These are phyloP conservation scores for Fusarium praegraminearum DNA, from an alignment of 2,329 filamentous ascomycete genomes.

Conservation along the genomic window DNA sequence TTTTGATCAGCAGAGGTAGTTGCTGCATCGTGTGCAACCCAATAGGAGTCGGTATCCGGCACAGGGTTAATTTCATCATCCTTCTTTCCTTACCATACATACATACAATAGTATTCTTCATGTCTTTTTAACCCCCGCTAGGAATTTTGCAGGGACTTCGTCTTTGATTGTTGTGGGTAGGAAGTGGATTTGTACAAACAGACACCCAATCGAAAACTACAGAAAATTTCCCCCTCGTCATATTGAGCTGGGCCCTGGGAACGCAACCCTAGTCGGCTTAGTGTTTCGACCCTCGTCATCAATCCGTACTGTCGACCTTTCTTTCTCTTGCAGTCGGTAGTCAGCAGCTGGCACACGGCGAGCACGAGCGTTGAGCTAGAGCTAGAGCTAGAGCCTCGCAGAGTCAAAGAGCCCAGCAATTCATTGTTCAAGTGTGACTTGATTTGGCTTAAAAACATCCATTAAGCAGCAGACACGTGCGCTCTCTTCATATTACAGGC, in stretches of 20 bases:
- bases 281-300: constrained; percentile 38
- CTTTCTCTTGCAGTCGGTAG: constrained; percentile 15
- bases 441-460: constrained; percentile 42
- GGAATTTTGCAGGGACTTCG: constrained; percentile 18
- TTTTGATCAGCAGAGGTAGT: constrained; percentile 10
- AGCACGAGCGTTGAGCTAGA: constrained; percentile 28
- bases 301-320: constrained; percentile 20
- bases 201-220: constrained; percentile 49
- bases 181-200: constrained; percentile 47
- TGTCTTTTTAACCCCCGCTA: constrained; percentile 7
- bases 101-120: background rate
- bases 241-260: constrained; percentile 36
- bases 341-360: constrained; percentile 16
- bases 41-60: constrained; percentile 15
- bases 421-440: constrained; percentile 38
- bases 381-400: background rate
- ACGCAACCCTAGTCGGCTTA: constrained; percentile 43
- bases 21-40: constrained; percentile 15
- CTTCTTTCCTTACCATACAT: constrained; percentile 2
- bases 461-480: constrained; percentile 55
- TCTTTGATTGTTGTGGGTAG: constrained; percentile 45
- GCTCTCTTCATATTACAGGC: constrained; percentile 33
- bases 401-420: constrained; percentile 27
- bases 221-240: constrained; percentile 28
- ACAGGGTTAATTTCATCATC: constrained; percentile 20